Evolutionary conservation across 305 asterid genomes (phyloP), one percentile per base, ranked within the genome.

Genomic region (Coffea humblotiana): DNA sequence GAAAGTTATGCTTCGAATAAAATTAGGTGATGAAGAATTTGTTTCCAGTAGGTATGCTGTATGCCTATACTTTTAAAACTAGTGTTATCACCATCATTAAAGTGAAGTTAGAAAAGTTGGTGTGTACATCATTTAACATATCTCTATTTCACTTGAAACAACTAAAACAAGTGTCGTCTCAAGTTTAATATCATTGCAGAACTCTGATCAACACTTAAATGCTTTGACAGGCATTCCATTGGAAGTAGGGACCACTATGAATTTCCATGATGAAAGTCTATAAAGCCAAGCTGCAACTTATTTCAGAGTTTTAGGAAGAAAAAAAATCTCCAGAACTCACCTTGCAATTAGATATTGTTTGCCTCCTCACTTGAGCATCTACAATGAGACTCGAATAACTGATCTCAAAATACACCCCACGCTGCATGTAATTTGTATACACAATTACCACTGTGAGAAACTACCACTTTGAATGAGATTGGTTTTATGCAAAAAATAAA

Each of bases 361-460:
- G 94, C 75, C 92, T 91, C 83, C 95, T 94, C 43, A 89, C 85
- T 88, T 89, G 90, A 81, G 88, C 90, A 89, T 92, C 94, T 75
- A 76, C 79, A 68, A 94, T 79, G 81, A 94, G 93, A 83, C 90
- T 88, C 65, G 94, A 88, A 88, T 91, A 96, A 25, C 92, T 80
- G 77, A 96, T 91, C 97, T 94, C 98, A 82, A 96, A 96, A 89
- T 86, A 91, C 80, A 96, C 87, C 61, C 98, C 98, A 32, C 98
- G 91, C 98, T 94, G 93, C 90, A 90, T 66, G 74, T 63, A 72
- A 82, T 78, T 79, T 43, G 63, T 45, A 51, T 5, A 40, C 43
- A 40, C 79, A 75, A 32, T 66, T 23, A 63, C 51, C 21, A 63
- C 16, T 27, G 25, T 23, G 37, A 67, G 48, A 19, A 73, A 74